Evolutionary conservation across 352 stramenopile species (phyloP), one percentile per base, ranked within the genome.

Genomic region (Albugo candida): DNA sequence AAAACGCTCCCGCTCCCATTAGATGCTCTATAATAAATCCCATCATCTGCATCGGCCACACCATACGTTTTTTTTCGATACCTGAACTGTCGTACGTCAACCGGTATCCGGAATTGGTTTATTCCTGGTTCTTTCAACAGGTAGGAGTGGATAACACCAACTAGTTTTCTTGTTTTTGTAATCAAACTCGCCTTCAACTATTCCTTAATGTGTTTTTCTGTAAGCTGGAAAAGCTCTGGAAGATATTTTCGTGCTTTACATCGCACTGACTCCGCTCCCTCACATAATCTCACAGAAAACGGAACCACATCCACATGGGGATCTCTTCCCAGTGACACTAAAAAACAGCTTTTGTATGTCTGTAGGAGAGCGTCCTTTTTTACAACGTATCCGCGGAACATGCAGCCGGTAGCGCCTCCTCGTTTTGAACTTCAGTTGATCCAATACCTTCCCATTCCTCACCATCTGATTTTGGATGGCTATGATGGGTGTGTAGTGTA

Each of bases 61-160:
- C 47, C 59, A 61, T 60, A 5, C 39, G 11, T 24, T 55, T 47
- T n/a, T 0, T 41, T 65, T 2, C 51, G 31, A 10, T 49, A 49
- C 19, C 61, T 65, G 0, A 62, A 47, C 17, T 8, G 8, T 0
- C 58, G 24, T 5, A 37, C 53, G 19, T 62, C 51, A 17, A 62
- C 56, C 1, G 58, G 55, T 53, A 64, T 61, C 20, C 58, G 16
- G 5, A 50, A 49, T 37, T 58, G 48, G 5, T 49, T 42, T 0
- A 49, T 45, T 1, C 19, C 52, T 19, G 41, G 43, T 41, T 59
- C 54, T 4, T 17, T 24, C 0, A n/a, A 52, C 48, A 16, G 48
- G 47, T 12, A 41, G 19, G 10, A 45, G 36, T 4, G 53, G 24
- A 13, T 46, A 59, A 35, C 39, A 40, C 48, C 41, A 59, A 0